Base-by-base conservation (phyloP, 1,284 basidiomycete genomes). In the Austroboletus novae-zelandiae region DNA sequence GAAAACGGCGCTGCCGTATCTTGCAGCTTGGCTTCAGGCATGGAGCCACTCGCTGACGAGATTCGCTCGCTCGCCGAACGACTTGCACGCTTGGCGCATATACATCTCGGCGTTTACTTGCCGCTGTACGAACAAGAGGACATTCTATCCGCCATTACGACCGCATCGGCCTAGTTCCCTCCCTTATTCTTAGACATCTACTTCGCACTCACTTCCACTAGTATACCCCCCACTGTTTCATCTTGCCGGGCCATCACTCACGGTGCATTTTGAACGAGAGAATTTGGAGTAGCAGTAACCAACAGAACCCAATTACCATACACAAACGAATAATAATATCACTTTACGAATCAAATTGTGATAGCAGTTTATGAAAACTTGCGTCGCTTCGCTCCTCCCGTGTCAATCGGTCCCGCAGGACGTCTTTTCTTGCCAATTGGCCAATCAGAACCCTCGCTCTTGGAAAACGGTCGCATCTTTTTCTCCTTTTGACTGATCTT, bases 401-500 rank as follows among this genome's bases (percentile, higher is more conserved):
- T 36, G 20, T 60, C 57, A 10, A 48, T 34, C 13, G 53, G 31
- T 4, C 41, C 50, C 40, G 42, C 45, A 8, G 55, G 53, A 40
- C 59, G 58, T 40, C 52, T 51, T 44, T 36, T 55, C 43, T 59
- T 61, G 40, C 50, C 52, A 29, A 46, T 45, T n/a, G 52, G 36
- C 36, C 31, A 3, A 43, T 52, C 52, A 9, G 8, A 25, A 9
- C 43, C 52, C 36, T 52, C 50, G 20, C 29, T 68, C 52, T 66
- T 72, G 11, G 76, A 69, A 65, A 84, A 86, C 10, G 93, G 93
- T 53, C 89, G 73, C 48, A 79, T 84, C 66, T 83, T 89, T 72
- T 94, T 96, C 76, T 97, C 94, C 71, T 91, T 94, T 68, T 92
- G 90, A 30, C 80, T 79, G 20, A 88, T 74, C 75, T 95, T 96